Base-by-base conservation (phyloP, 2,329 filamentous ascomycete genomes). In the Daldinia sp. region DNA sequence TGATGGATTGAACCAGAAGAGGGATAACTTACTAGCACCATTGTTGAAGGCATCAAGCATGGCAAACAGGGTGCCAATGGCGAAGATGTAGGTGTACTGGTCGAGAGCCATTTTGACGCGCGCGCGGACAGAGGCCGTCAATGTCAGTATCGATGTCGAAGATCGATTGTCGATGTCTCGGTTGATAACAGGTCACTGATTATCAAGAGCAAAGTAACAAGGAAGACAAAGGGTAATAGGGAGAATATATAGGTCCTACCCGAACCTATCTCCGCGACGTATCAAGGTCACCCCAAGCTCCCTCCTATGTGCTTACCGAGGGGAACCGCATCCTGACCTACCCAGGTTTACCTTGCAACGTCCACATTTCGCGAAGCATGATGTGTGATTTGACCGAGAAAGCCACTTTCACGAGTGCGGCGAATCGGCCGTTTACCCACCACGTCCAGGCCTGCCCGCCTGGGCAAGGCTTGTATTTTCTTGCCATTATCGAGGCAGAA, bases 1-100 rank as follows among this genome's bases (percentile, higher is more conserved):
- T 42, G 5, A 54, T 56, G 20, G 18, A 20, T 30, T 3, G 33
- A 35, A 35, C 2, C 6, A 15, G 56, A 26, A 35, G n/a, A 48
- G 56, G 6, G 56, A 37, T 59, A 65, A 87, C 89, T 81, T 82
- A 92, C 90, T 93, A 75, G 91, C 91, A 79, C 91, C 91, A 79
- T 92, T 93, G 86, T 93, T 93, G 86, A 85, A 93, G 68, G 91
- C 91, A 81, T 93, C 91, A 55, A 93, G 88, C 79, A 93, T 80
- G 82, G 91, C 90, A 85, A 93, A 93, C 75, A 90, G 82, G 28
- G 90, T 93, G 88, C 91, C 91, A 73, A 93, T 90, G 82, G 83
- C 91, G 78, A 93, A 93, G 76, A 93, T 80, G 79, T 93, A 93
- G 74, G 86, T 88, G 79, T 91, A 92, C 74, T 89, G 79, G 75